Evolutionary conservation across 2,329 filamentous ascomycete species (phyloP), one percentile per base, ranked within the genome.

Genomic region (Plenodomus tracheiphilus): DNA sequence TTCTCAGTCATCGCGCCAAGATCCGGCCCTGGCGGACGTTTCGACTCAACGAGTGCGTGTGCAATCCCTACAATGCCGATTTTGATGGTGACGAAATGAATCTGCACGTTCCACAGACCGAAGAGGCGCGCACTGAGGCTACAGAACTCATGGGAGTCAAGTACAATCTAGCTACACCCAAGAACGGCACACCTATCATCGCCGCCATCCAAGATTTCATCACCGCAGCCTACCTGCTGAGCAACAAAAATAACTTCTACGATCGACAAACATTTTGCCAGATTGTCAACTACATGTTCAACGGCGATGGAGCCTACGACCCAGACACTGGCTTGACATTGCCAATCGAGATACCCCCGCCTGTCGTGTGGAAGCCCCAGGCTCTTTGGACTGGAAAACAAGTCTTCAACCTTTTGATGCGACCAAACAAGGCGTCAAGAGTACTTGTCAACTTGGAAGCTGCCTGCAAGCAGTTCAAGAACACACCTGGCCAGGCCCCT

Each of bases 31-130:
- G 94, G 86, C 86, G 92, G 72, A 99, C 94, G 0, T 97, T 99
- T 70, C 87, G 94, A 46, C 81, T 99, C 16, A 99, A 99, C 69
- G 94, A 99, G 71, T 99, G 94, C 82, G 94, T 96, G 1, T 99
- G 94, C 74, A 92, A 89, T 53, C 94, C 94, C 3, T 99, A 99
- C 79, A 99, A 99, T 63, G 94, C 94, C 47, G 94, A 99, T 82
- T 99, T 99, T 61, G 94, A 99, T 65, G 94, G 94, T 51, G 94
- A 99, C 63, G 94, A 99, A 73, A 99, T 99, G 94, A 99, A 99
- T 64, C 76, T 99, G 40, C 94, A 99, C 74, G 92, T 99, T 15
- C 94, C 94, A 2, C 94, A 99, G 70, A 97, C 94, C 0, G 94
- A 99, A 75, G 94, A 99, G 74, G 93, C 94, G 10, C 84, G 94